Percentiles rank a stretch among this genome's conserved stretches.
Conservation (phyloP, 2,329 filamentous ascomycete species). For the Keithomyces neogunnii region DNA sequence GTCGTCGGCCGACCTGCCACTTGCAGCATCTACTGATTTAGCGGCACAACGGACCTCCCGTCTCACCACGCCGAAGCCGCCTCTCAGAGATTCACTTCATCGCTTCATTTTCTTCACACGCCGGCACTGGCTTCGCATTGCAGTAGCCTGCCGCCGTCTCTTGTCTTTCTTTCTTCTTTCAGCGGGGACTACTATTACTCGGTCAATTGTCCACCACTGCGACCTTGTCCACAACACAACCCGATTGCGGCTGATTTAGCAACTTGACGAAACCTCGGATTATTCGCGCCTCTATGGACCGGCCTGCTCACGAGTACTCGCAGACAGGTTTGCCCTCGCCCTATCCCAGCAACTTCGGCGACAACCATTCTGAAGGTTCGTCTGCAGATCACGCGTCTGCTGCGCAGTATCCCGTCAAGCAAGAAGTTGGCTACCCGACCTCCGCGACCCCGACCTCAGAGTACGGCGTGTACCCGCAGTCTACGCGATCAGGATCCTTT, state of each 20-base stretch:
- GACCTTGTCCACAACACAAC: constrained; percentile 4
- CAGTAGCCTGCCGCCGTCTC: neutral
- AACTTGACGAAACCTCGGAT: constrained; percentile 8
- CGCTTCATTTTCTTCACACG: too few species aligned
- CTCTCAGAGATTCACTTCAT: neutral
- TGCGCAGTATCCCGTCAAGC: constrained; percentile 78
- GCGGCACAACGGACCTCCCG: too few species aligned
- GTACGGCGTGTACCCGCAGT: constrained; percentile 69
- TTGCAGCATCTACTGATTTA: neutral
- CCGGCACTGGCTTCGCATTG: neutral
- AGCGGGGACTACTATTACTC: constrained; percentile 2
- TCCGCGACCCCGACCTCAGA: constrained; percentile 82
- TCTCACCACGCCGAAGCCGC: too few species aligned
- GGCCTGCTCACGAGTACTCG: constrained; percentile 65
- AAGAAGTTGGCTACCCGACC: constrained; percentile 71
- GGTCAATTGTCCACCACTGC: neutral
- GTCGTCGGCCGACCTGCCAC: neutral
- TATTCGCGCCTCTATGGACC: constrained; percentile 42
- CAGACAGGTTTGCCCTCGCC: constrained; percentile 80
- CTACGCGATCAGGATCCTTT: constrained; percentile 74
- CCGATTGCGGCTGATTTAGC: constrained; percentile 5
- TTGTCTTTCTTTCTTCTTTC: neutral
- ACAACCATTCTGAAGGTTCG: constrained; percentile 76
- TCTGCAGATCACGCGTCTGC: constrained; percentile 87
- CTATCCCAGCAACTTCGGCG: constrained; percentile 56